Conservation (phyloP, 495 filamentous ascomycete genomes). For the Daldinia loculata region DNA sequence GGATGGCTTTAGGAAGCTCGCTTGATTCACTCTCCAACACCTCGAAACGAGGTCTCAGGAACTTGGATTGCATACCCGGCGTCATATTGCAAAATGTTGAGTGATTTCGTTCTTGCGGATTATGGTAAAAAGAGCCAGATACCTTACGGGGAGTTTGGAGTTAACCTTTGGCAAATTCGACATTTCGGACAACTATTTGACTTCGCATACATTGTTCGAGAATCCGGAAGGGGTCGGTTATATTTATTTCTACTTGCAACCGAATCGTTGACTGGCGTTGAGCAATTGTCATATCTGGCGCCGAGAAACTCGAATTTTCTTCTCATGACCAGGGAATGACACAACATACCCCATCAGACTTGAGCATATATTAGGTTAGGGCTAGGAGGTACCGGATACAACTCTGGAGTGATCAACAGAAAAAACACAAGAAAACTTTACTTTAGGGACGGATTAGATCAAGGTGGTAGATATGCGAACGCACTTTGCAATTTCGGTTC, state of each 20-base stretch:
- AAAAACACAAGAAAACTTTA: slow-evolving; percentile 3
- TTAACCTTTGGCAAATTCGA: slow-evolving; percentile 26
- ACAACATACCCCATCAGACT: slow-evolving; percentile 14
- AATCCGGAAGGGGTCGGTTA: slow-evolving; percentile 7
- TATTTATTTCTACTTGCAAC: slow-evolving; percentile 20
- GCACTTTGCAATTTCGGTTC: slow-evolving; percentile 1
- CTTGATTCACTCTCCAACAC: slow-evolving; percentile 37
- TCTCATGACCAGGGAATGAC: slow-evolving; percentile 7
- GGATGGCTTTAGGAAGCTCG: slow-evolving; percentile 76
- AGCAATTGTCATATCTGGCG: slow-evolving; percentile 10
- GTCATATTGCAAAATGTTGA: slow-evolving; percentile 21
- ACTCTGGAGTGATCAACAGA: background rate
- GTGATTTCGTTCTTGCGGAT: slow-evolving; percentile 18
- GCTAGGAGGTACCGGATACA: slow-evolving; percentile 17
- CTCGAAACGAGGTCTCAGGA: background rate
- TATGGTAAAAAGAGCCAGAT: slow-evolving; percentile 24
- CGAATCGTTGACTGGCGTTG: slow-evolving; percentile 17
- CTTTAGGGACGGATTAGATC: slow-evolving; percentile 16
- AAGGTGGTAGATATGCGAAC: slow-evolving; percentile 7
- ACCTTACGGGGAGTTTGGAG: slow-evolving; percentile 37
- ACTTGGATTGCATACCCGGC: slow-evolving; percentile 21
- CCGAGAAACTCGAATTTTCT: slow-evolving; percentile 13
- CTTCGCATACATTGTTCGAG: slow-evolving; percentile 21
- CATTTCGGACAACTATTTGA: slow-evolving; percentile 25
- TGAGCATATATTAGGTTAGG: slow-evolving; percentile 15